Base-by-base conservation (phyloP, 2,329 filamentous ascomycete species). In the Fusarium mangiferae region DNA sequence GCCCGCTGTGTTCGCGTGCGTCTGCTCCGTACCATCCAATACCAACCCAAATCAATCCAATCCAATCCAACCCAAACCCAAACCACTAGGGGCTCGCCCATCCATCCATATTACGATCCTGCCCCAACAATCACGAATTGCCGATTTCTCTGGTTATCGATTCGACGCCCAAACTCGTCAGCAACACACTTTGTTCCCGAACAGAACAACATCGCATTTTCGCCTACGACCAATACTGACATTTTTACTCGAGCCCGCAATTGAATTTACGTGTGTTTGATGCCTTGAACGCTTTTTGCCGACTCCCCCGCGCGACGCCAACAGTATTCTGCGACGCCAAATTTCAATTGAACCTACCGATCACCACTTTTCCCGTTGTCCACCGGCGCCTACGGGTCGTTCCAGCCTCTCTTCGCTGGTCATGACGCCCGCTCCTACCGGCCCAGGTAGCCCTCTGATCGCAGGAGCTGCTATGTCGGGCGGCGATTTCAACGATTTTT, bases 361-460 rank as follows among this genome's bases (percentile, higher is more conserved):
- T 67, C 73, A 72, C 55, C 64, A 57, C 60, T 44, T 55, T 52
- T 38, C 42, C 38, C 39, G 60, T 66, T 42, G 45, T 57, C 58
- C 46, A 62, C 41, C 61, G 57, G 61, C 62, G 65, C 59, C 69
- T 63, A 58, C 75, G 67, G 72, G 73, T 70, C 72, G 59, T 52
- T 57, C 60, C 70, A 74, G 76, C 66, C 55, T 58, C 68, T 51
- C 52, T 59, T 72, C 66, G 75, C 80, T 80, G 78, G 80, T 78
- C 79, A 83, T 83, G 81, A 80, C 81, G 80, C 77, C 80, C 66
- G 79, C 77, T 75, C 73, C 75, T 60, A 78, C 76, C 67, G 78
- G 78, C 77, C 73, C 69, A 75, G 76, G 81, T 78, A 82, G 82
- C 79, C 82, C 82, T 80, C 76, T 84, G 61, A 83, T 83, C 70